Evolutionary conservation across 805 yeast species (phyloP), one percentile per base, ranked within the genome.

Genomic region (Kodamaea jinghongensis): DNA sequence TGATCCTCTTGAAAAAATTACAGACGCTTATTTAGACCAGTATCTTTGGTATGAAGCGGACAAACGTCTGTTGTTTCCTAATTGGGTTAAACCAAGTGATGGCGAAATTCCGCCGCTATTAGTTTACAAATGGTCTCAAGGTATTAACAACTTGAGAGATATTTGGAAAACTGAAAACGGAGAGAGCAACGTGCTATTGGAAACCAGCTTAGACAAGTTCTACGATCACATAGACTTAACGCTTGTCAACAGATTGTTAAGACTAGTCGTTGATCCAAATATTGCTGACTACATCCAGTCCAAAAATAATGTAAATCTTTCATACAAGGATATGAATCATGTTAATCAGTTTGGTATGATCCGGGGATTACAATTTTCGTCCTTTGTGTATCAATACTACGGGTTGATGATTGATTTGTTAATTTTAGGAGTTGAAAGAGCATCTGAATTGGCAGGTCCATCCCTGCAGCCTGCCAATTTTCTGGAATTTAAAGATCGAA

Each of bases 41-140:
- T 93, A 91, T 52, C 65, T 93, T 32, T 93, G 98, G 96, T 91
- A 85, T 61, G 98, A 93, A 56, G 91, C 93, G 7, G 96, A 87
- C 39, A 81, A 85, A 56, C 66, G 96, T 43, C 78, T 81, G 6
- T 62, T 93, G 17, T 93, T 93, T 63, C 99, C 99, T 3, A 83
- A 82, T 56, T 93, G 99, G 99, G 75, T 93, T 28, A 93, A 93
- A 56, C 99, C 99, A 6, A 79, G 86, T 49, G 99, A 93, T 52
- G 76, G 86, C 20, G 99, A 93, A 60, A 83, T 93, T 15, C 95
- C 98, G 0, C 99, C 96, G 0, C 61, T 90, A 23, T 67, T 91
- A 45, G 95, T 86, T 1, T 89, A 91, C 63, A 91, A 90, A 56
- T 93, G 96, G 96, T 81, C 88, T 52, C 95, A 86, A 53, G 96